Evolutionary conservation across 2,329 filamentous ascomycete genomes (phyloP).

Genomic region (Malbranchea cinnamomea): DNA sequence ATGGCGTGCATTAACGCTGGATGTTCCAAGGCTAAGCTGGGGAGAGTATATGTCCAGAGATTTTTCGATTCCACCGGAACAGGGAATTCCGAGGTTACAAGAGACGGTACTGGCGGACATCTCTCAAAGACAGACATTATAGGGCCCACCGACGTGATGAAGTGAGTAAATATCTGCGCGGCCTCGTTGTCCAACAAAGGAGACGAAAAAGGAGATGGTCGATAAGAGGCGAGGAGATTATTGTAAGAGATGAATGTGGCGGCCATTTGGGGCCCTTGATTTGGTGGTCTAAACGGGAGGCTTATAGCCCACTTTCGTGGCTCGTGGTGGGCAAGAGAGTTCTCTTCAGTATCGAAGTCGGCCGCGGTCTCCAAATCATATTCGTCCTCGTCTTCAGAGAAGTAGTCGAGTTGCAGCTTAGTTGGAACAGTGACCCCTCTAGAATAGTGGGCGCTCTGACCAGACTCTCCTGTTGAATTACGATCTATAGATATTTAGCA

Average conservation of each 20-base stretch:
- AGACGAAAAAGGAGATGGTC: constrained; percentile 48
- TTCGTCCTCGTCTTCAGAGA: constrained; percentile 41
- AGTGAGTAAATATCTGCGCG: constrained; percentile 76
- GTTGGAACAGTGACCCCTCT: neutral
- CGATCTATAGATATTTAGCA: no score
- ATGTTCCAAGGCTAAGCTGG: constrained; percentile 66
- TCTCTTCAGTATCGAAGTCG: constrained; percentile 40
- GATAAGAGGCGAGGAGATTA: constrained; percentile 47
- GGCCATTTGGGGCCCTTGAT: no score
- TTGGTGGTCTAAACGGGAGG: no score
- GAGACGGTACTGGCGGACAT: constrained; percentile 56
- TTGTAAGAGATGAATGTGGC: no score
- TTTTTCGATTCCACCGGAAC: constrained; percentile 46
- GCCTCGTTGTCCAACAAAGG: constrained; percentile 70
- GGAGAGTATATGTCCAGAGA: constrained; percentile 60
- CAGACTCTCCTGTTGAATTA: no score
- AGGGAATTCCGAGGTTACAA: constrained; percentile 46
- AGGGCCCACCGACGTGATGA: constrained; percentile 75
- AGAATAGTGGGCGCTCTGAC: no score
- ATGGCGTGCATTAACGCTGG: constrained; percentile 85
- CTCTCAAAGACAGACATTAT: constrained; percentile 79
- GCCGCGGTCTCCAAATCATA: constrained; percentile 48
- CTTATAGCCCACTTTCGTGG: no score
- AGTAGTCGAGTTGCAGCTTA: constrained; percentile 8
- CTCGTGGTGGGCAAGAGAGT: no score